Evolutionary conservation across 129 eudicot genomes (phyloP).

Genomic region (Pittosporum tobira): DNA sequence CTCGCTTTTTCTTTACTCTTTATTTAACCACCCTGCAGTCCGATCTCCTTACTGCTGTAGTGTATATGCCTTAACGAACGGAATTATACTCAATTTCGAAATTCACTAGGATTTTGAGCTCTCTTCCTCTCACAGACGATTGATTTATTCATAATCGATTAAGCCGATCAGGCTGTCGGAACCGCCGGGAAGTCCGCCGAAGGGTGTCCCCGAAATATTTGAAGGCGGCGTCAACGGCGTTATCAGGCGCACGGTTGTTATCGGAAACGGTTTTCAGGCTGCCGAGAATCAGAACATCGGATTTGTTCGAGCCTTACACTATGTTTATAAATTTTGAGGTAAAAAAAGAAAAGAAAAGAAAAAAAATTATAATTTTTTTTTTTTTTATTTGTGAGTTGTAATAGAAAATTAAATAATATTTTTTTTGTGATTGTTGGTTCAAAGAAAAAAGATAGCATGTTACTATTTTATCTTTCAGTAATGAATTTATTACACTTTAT

Average conservation of each 20-base stretch:
- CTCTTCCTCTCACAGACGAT: too few species aligned
- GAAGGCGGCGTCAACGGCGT: slow-evolving; percentile 87
- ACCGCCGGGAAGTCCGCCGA: slow-evolving; percentile 84
- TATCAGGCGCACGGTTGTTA: slow-evolving; percentile 64
- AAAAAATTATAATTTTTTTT: too few species aligned
- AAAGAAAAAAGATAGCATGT: too few species aligned
- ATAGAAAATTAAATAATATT: too few species aligned
- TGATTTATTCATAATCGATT: slow-evolving; percentile 26
- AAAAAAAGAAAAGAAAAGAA: too few species aligned
- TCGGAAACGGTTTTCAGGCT: slow-evolving; percentile 79
- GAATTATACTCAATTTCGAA: background rate
- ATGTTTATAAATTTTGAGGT: too few species aligned
- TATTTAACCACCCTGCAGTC: too few species aligned
- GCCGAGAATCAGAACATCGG: slow-evolving; percentile 89
- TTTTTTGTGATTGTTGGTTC: too few species aligned
- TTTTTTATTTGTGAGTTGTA: background rate
- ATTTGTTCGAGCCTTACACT: slow-evolving; percentile 75
- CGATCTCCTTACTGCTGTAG: too few species aligned
- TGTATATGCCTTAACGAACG: background rate
- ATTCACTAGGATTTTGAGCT: background rate
- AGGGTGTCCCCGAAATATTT: slow-evolving; percentile 80
- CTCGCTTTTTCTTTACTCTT: too few species aligned
- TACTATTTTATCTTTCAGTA: too few species aligned
- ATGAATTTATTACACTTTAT: too few species aligned
- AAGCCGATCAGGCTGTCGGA: slow-evolving; percentile 88